These are phyloP conservation scores for Trichophyton simii DNA, from an alignment of 2,329 filamentous ascomycete genomes.

Conservation along the genomic window DNA sequence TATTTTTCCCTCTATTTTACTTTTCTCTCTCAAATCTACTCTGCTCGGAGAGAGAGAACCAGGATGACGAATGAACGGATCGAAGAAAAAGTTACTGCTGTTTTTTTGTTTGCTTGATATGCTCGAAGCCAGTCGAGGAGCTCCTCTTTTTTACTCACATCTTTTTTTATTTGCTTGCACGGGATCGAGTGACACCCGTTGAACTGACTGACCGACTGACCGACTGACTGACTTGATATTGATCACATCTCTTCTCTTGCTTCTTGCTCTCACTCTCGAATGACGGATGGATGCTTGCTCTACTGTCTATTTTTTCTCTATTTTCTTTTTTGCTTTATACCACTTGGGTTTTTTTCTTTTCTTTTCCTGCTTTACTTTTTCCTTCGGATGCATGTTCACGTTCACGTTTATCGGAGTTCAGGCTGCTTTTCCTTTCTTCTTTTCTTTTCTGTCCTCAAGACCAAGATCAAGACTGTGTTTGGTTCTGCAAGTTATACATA, in stretches of 20 bases:
- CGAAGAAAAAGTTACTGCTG: neutral
- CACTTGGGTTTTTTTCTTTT: neutral
- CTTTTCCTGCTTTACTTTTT: neutral
- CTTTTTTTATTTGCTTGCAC: too few relatives aligned
- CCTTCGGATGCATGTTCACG: neutral
- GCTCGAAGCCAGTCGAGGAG: slow-evolving; percentile 1
- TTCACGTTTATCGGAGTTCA: neutral
- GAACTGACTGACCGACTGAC: neutral
- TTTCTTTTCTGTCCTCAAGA: neutral
- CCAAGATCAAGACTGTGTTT: neutral
- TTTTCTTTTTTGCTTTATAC: neutral
- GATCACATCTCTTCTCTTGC: neutral
- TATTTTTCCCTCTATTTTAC: neutral
- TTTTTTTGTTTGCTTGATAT: neutral
- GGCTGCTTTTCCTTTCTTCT: neutral
- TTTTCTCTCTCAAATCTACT: neutral
- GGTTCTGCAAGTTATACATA: neutral
- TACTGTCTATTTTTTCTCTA: neutral
- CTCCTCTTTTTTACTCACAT: too few relatives aligned
- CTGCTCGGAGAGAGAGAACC: neutral
- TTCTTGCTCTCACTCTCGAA: neutral
- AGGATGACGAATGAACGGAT: neutral
- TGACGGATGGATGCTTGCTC: too few relatives aligned
- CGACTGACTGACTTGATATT: neutral
- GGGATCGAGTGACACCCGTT: too few relatives aligned